Evolutionary conservation across 139 green algal genomes (phyloP).

Genomic region (Tetratostichococcus sp.): DNA sequence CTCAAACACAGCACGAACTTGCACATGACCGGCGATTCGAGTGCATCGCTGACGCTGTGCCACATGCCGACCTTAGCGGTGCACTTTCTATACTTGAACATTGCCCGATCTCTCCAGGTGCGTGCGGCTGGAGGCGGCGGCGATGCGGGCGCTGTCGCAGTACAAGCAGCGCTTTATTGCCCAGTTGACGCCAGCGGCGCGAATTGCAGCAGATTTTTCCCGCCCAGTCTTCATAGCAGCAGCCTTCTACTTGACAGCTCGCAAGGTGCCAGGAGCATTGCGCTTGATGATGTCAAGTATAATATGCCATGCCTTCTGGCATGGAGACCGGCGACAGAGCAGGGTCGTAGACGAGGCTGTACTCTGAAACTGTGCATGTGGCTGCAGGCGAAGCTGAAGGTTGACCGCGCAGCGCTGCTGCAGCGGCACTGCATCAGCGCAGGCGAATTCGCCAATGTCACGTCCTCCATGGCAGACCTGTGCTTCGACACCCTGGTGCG

Average conservation of each 20-base stretch:
- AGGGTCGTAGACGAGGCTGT: too few relatives aligned
- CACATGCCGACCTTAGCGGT: too few relatives aligned
- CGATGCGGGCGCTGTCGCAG: background rate
- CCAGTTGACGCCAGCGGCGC: background rate
- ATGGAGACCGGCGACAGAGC: too few relatives aligned
- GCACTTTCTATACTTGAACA: too few relatives aligned
- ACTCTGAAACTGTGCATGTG: background rate
- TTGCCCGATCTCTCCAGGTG: too few relatives aligned
- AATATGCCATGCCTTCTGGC: too few relatives aligned
- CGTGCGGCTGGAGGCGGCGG: background rate
- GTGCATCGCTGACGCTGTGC: too few relatives aligned
- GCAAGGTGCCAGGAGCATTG: background rate
- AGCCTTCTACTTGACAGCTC: background rate
- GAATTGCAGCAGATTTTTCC: background rate
- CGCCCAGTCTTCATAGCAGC: background rate
- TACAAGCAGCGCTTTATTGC: background rate
- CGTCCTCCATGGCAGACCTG: background rate
- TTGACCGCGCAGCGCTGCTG: constrained; percentile 1
- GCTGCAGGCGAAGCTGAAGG: background rate
- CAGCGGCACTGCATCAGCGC: background rate
- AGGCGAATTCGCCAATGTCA: background rate
- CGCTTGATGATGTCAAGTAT: too few relatives aligned
- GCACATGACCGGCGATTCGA: too few relatives aligned
- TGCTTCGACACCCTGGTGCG: background rate
- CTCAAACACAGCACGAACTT: too few relatives aligned